Base-by-base conservation (phyloP, 2,329 filamentous ascomycete genomes). In the Fusarium heterosporum region DNA sequence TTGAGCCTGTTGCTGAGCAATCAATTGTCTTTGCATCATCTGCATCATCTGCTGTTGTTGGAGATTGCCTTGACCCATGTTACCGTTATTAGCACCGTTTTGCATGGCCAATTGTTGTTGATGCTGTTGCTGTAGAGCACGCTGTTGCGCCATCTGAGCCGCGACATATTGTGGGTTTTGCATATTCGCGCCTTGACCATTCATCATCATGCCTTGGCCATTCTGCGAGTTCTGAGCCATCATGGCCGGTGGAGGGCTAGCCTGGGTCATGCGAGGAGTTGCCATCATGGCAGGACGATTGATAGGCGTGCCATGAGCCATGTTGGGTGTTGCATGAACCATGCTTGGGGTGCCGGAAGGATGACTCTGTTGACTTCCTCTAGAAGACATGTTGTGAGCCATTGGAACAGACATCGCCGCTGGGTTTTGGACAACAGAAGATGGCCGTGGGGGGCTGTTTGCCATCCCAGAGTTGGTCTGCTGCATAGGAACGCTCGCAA, bases 311-410 rank as follows among this genome's bases (percentile, higher is more conserved):
- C 82, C 83, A 58, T 89, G 86, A 13, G 79, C 70, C 75, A 89
- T 85, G 61, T 86, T 87, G 3, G 88, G 88, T 2, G 88, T 90
- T 14, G 85, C 82, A 64, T 83, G 83, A 8, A 84, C 85, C 78
- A 90, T 86, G 13, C 87, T 83, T 26, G 88, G 89, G 11, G 88
- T 90, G n/a, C 84, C 84, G 4, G 85, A 83, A 4, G 83, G 82
- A 75, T 90, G 88, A 67, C 88, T 90, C 72, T 90, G 88, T 71
- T 90, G 88, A 71, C 88, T 90, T 57, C 86, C 85, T 63, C 87
- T 84, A 19, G 86, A 82, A 54, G 85, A 88, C 87, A 90, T 90
- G 68, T 82, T 85, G 69, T 86, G 84, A 0, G 86, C 79, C 83
- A 89, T 88, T 6, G 87, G 84, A 1, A 82, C 87, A 8, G 83